Evolutionary conservation across 2,329 filamentous ascomycete species (phyloP).

Genomic region (Fusarium cyanostomum): DNA sequence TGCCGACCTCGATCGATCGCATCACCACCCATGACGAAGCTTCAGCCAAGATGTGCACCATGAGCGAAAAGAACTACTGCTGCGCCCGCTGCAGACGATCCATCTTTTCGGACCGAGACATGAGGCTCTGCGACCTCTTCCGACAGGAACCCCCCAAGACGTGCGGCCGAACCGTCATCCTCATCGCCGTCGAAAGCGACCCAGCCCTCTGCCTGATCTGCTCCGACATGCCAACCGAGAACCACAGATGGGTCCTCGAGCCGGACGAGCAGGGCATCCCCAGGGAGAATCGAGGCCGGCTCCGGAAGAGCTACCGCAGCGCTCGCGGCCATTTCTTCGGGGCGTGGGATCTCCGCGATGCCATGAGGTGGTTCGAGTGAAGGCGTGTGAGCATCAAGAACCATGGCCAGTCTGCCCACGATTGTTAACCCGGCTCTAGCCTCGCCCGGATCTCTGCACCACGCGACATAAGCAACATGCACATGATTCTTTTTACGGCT

Average conservation of each 20-base stretch:
- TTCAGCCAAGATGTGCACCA: background rate
- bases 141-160: background rate
- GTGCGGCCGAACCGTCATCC: background rate
- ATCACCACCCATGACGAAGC: too few relatives aligned
- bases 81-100: background rate
- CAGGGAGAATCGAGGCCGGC: background rate
- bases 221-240: background rate
- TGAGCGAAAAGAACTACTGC: background rate
- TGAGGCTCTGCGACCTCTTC: background rate
- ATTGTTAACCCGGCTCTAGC: too few relatives aligned
- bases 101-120: background rate
- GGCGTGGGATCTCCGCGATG: background rate
- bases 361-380: background rate
- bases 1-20: too few relatives aligned
- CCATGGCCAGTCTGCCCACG: too few relatives aligned
- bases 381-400: too few relatives aligned
- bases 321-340: background rate
- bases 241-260: background rate
- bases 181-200: background rate
- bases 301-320: background rate
- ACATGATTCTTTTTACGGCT: too few relatives aligned
- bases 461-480: too few relatives aligned
- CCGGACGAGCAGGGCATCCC: background rate
- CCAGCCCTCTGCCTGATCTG: constrained; percentile 1
- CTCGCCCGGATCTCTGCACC: too few relatives aligned